These are phyloP conservation scores for Pulveroboletus sp. DNA, from an alignment of 1,284 basidiomycete species.

Conservation along the genomic window DNA sequence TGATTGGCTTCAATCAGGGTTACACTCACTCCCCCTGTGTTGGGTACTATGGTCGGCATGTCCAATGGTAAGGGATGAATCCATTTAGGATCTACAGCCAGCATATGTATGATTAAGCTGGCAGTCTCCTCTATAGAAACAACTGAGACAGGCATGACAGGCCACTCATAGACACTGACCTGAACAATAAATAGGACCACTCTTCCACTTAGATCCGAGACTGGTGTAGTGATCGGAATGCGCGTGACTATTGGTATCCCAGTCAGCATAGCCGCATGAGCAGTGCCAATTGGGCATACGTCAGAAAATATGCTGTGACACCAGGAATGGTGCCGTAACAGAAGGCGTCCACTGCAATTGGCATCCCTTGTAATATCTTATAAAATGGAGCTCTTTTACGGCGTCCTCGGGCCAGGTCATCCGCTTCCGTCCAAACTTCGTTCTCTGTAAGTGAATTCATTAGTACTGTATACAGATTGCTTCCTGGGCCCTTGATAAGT, in stretches of 20 bases:
- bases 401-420: conserved; percentile 51
- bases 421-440: conserved; percentile 81
- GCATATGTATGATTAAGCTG: conserved; percentile 86
- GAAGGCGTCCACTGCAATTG: conserved; percentile 94
- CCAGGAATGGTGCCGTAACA: conserved; percentile 88
- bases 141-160: background rate
- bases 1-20: conserved; percentile 98
- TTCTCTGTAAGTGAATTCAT: conserved; percentile 82
- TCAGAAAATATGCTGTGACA: conserved; percentile 86
- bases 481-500: conserved; percentile 34
- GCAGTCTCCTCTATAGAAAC: conserved; percentile 61
- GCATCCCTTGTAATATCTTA: conserved; percentile 96
- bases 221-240: conserved; percentile 96
- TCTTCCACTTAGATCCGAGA: conserved; percentile 81
- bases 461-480: conserved; percentile 61
- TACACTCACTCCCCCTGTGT: conserved; percentile 84
- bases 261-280: conserved; percentile 8
- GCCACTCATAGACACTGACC: conserved; percentile 24
- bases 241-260: conserved; percentile 60
- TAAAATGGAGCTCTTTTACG: conserved; percentile 87
- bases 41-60: conserved; percentile 66
- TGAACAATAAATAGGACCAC: conserved; percentile 94
- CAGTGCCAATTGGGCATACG: conserved; percentile 40
- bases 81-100: conserved; percentile 85
- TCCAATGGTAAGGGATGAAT: conserved; percentile 85